Conservation (phyloP, 805 yeast species). For the Deakozyma indianensis region DNA sequence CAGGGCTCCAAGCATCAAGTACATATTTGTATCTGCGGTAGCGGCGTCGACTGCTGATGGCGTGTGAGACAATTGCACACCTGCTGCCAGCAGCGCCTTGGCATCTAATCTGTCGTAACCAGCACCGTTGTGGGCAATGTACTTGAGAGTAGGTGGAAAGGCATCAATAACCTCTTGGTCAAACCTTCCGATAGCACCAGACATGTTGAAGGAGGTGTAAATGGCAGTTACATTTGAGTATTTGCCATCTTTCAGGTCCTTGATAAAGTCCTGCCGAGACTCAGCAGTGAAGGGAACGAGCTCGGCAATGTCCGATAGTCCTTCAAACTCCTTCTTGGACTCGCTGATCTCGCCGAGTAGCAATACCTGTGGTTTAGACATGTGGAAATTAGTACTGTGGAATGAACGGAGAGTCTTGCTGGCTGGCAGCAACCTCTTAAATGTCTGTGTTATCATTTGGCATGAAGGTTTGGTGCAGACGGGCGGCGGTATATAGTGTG, state of each 20-base stretch:
- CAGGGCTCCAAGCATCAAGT: constrained; percentile 35
- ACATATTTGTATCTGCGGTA: constrained; percentile 44
- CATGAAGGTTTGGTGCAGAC: too few relatives aligned
- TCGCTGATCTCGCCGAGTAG: constrained; percentile 47
- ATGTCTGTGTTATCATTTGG: not conserved
- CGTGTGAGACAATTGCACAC: constrained; percentile 37
- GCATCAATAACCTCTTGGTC: constrained; percentile 28
- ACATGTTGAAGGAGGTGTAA: constrained; percentile 29
- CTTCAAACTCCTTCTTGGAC: constrained; percentile 57
- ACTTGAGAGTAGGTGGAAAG: constrained; percentile 27
- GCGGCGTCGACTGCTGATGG: constrained; percentile 39
- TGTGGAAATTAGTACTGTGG: constrained; percentile 2
- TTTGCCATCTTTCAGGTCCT: constrained; percentile 23
- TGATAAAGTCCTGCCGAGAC: constrained; percentile 27
- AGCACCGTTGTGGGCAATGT: constrained; percentile 38
- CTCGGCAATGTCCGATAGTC: constrained; percentile 29
- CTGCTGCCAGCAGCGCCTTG: constrained; percentile 24
- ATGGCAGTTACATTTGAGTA: constrained; percentile 25
- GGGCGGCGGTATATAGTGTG: too few relatives aligned
- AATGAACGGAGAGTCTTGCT: not conserved
- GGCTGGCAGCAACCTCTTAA: not conserved
- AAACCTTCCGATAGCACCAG: constrained; percentile 26
- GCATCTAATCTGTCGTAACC: constrained; percentile 39
- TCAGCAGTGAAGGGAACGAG: constrained; percentile 29
- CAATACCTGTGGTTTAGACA: constrained; percentile 41